Base-by-base conservation (phyloP, 2,329 filamentous ascomycete species). In the Colletotrichum higginsianum region DNA sequence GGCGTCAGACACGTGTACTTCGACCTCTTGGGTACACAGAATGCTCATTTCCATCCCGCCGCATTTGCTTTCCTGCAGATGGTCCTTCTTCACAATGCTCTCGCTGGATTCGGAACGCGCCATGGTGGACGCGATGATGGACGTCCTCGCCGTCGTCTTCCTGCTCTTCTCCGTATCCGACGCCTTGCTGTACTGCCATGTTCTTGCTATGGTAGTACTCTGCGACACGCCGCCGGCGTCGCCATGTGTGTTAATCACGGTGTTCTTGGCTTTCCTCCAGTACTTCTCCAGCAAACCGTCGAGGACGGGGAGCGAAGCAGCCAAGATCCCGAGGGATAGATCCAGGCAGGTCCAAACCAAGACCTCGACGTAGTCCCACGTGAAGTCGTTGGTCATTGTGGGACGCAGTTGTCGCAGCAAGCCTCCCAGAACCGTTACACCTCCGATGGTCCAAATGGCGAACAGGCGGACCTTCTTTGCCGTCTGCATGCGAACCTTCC, bases 291-390 rank as follows among this genome's bases (percentile, higher is more conserved):
- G 8, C 26, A 66, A 12, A 2, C 56, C 78, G 30, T 79, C 78
- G 46, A 82, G 74, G 8, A 81, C 76, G 2, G 80, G 80, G 2
- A 82, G 77, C 2, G 79, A 80, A 38, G 80, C 80, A 13, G 77
- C 77, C 9, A 79, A 61, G 21, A 78, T 76, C 26, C 78, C 80
- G 18, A 82, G 77, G 21, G 76, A 75, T 0, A 82, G 73, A 26
- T 82, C 80, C 21, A 81, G 58, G 6, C 78, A 73, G 2, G 76
- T 77, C 80, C 80, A 82, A 8, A 77, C 67, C 42, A 78, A 73
- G 9, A 79, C 73, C 12, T 75, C 61, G 38, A 75, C 76, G 46
- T 79, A 80, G 35, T 76, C 75, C 75, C 75, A 79, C 38, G 57
- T 74, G 18, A 74, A 63, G 64, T 76, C 73, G 67, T 73, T 70